Evolutionary conservation across 257 asterid genomes (phyloP).

Genomic region (Jacaranda mimosifolia): DNA sequence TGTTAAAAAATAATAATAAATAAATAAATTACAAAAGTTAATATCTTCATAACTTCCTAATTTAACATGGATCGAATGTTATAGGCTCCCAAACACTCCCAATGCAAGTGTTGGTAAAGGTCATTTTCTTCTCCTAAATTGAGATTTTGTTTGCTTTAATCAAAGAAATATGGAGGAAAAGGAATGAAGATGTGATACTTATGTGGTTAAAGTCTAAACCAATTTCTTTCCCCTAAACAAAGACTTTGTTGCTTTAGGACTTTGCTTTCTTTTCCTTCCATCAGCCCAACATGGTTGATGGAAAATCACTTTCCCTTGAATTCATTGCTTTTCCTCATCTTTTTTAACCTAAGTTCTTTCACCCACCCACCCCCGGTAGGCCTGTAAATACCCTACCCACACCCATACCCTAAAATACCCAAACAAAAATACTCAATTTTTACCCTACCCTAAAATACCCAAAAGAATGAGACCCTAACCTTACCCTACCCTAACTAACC

Average conservation of each 20-base stretch:
- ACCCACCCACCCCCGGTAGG: too few relatives aligned
- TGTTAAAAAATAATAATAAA: too few relatives aligned
- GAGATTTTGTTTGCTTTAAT: neutral
- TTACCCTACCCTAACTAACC: too few relatives aligned
- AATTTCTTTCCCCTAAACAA: neutral
- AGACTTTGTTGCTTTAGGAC: neutral
- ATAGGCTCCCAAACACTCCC: neutral
- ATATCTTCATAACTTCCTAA: too few relatives aligned
- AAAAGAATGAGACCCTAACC: too few relatives aligned
- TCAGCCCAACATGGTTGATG: neutral
- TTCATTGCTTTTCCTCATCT: neutral
- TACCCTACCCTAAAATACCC: too few relatives aligned
- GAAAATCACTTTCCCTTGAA: neutral
- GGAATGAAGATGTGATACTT: neutral
- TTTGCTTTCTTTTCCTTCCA: neutral
- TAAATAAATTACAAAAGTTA: too few relatives aligned
- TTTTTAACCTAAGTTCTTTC: neutral
- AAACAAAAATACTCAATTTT: too few relatives aligned
- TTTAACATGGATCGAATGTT: too few relatives aligned
- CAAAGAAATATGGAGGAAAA: neutral
- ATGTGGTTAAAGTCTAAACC: neutral
- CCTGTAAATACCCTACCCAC: too few relatives aligned
- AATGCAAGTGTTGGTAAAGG: neutral
- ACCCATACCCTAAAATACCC: too few relatives aligned
- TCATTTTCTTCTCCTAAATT: constrained; percentile 32